Evolutionary conservation across 2,329 filamentous ascomycete species (phyloP).

Genomic region (Alternaria incomplexa): DNA sequence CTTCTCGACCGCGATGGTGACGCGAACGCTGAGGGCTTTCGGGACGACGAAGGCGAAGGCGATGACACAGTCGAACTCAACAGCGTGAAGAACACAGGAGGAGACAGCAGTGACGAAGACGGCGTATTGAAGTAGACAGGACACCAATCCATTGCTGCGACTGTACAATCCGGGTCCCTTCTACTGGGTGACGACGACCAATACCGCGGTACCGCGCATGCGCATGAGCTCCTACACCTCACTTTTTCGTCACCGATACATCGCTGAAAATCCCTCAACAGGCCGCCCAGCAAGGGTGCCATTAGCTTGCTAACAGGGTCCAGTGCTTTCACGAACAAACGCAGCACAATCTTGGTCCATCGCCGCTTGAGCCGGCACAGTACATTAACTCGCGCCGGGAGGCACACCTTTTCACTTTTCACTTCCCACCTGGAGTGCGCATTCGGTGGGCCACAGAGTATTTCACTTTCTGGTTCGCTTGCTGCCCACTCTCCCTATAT

Average conservation of each 20-base stretch:
- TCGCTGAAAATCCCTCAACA: neutral
- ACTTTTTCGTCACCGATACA: neutral
- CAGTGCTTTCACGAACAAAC: neutral
- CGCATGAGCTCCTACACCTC: neutral
- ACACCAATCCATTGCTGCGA: neutral
- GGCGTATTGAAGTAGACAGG: conserved; percentile 35
- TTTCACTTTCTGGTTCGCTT: neutral
- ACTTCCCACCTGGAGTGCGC: neutral
- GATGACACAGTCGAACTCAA: conserved; percentile 37
- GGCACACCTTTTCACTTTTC: neutral
- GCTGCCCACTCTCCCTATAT: neutral
- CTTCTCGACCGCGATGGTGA: conserved; percentile 24
- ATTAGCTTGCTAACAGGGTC: neutral
- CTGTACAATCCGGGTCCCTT: neutral
- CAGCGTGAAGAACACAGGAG: conserved; percentile 30
- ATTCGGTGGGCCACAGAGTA: neutral
- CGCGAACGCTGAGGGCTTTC: conserved; percentile 33
- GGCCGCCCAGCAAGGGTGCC: neutral
- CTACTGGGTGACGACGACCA: neutral
- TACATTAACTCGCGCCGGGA: neutral
- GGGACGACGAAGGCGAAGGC: conserved; percentile 40
- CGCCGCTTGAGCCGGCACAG: neutral
- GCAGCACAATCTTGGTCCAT: neutral
- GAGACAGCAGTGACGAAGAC: conserved; percentile 38
- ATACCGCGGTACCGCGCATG: neutral